These are phyloP conservation scores for Sequoia sempervirens DNA, from an alignment of 75 land plant genomes.

Conservation along the genomic window DNA sequence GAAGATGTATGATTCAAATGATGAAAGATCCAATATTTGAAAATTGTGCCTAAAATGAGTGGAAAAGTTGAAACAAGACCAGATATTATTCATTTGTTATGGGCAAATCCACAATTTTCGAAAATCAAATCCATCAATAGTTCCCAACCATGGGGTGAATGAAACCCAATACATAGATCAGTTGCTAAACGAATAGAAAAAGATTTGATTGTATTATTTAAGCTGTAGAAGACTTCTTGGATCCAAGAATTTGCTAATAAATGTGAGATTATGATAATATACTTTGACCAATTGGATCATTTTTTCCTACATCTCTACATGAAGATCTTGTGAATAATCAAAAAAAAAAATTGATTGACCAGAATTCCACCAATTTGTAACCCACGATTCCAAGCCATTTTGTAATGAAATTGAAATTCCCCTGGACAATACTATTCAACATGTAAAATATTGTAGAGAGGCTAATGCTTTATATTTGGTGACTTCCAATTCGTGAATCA, in stretches of 20 bases:
- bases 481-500: neutral
- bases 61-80: neutral
- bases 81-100: neutral
- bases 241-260: too few species aligned
- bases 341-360: neutral
- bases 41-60: neutral
- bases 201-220: neutral
- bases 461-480: neutral
- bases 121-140: neutral
- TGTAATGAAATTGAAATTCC: neutral
- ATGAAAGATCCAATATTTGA: constrained; percentile 4
- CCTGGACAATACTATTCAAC: neutral
- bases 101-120: neutral
- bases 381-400: neutral
- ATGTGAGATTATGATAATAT: too few species aligned
- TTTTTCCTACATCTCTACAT: neutral
- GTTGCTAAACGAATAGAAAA: neutral
- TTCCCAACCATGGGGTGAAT: constrained; percentile 9
- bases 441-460: neutral
- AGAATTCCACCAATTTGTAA: neutral
- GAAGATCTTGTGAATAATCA: neutral
- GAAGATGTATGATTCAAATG: neutral
- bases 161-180: constrained; percentile 1
- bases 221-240: too few species aligned
- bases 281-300: too few species aligned